Conservation (phyloP, 192 early-diverging fungal genomes). For the Glomus cerebriforme region DNA sequence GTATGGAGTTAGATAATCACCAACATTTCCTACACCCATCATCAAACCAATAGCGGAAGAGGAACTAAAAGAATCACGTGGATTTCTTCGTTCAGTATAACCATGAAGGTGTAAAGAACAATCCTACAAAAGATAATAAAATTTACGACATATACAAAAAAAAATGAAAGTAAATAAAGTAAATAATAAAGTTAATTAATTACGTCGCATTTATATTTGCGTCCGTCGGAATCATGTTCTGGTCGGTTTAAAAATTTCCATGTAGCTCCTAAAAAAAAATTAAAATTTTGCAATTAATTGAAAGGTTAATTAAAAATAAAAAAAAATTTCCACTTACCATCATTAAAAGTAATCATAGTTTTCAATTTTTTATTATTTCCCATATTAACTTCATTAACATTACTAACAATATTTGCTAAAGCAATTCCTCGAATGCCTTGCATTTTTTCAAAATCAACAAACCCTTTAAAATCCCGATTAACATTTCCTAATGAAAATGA, state of each 20-base stretch:
- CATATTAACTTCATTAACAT: slow-evolving; percentile 63
- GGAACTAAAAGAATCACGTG: slow-evolving; percentile 78
- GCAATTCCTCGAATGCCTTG: slow-evolving; percentile 82
- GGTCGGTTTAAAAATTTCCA: neutral
- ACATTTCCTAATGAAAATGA: slow-evolving; percentile 74
- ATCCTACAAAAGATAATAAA: slow-evolving; percentile 15
- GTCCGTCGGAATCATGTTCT: neutral
- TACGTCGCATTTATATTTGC: neutral
- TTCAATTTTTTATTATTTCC: slow-evolving; percentile 66
- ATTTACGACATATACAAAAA: neutral
- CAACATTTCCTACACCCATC: slow-evolving; percentile 94
- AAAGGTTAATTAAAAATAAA: neutral
- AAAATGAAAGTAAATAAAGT: neutral
- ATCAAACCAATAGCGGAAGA: slow-evolving; percentile 82
- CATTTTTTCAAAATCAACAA: slow-evolving; percentile 92
- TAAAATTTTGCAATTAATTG: neutral
- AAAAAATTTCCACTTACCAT: slow-evolving; percentile 51
- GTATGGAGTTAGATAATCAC: slow-evolving; percentile 60
- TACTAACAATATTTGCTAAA: slow-evolving; percentile 83
- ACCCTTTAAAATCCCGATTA: slow-evolving; percentile 70
- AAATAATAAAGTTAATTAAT: neutral
- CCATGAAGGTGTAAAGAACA: slow-evolving; percentile 85
- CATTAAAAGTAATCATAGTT: slow-evolving; percentile 86
- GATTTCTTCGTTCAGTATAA: slow-evolving; percentile 81
- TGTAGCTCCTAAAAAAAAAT: neutral